A percentile compares a stretch with the other conserved stretches of the same genome.
Evolutionary conservation across 805 yeast genomes (phyloP).

Genomic region (Alloascoidea hylecoeti): DNA sequence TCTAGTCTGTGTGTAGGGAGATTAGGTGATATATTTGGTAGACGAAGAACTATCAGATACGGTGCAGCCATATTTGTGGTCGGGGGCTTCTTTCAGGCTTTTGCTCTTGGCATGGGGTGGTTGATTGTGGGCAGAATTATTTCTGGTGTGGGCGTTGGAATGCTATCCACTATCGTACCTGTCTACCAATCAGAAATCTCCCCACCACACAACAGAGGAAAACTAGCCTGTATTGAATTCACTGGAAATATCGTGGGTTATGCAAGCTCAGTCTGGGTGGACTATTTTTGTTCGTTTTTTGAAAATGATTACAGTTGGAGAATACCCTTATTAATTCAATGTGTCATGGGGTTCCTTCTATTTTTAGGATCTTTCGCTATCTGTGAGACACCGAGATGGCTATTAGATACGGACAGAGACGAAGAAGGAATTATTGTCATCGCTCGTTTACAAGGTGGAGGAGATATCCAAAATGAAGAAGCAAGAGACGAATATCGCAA

Average conservation of each 20-base stretch:
- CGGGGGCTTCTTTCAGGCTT: slow-evolving; percentile 67
- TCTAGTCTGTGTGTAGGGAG: slow-evolving; percentile 70
- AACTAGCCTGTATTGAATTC: slow-evolving; percentile 76
- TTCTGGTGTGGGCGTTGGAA: slow-evolving; percentile 80
- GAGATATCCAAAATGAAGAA: slow-evolving; percentile 51
- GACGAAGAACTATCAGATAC: slow-evolving; percentile 62
- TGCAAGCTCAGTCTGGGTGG: slow-evolving; percentile 77
- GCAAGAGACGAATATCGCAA: slow-evolving; percentile 66
- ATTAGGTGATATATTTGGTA: slow-evolving; percentile 66
- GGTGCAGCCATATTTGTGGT: slow-evolving; percentile 69
- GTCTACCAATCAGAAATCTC: slow-evolving; percentile 81
- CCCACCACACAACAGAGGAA: slow-evolving; percentile 78
- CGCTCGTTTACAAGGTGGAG: slow-evolving; percentile 70
- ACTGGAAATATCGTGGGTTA: slow-evolving; percentile 80
- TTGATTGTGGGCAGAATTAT: slow-evolving; percentile 67
- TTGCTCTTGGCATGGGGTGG: slow-evolving; percentile 34
- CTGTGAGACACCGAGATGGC: slow-evolving; percentile 87
- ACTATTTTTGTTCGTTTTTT: slow-evolving; percentile 58
- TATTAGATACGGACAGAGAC: slow-evolving; percentile 64
- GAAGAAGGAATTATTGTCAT: slow-evolving; percentile 77
- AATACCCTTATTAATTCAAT: slow-evolving; percentile 63
- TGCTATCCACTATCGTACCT: slow-evolving; percentile 73
- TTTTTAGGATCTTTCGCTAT: slow-evolving; percentile 65
- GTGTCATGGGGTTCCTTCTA: slow-evolving; percentile 53
- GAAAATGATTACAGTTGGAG: slow-evolving; percentile 60